Base-by-base conservation (phyloP, 148 eudicot genomes). In the Silene latifolia region DNA sequence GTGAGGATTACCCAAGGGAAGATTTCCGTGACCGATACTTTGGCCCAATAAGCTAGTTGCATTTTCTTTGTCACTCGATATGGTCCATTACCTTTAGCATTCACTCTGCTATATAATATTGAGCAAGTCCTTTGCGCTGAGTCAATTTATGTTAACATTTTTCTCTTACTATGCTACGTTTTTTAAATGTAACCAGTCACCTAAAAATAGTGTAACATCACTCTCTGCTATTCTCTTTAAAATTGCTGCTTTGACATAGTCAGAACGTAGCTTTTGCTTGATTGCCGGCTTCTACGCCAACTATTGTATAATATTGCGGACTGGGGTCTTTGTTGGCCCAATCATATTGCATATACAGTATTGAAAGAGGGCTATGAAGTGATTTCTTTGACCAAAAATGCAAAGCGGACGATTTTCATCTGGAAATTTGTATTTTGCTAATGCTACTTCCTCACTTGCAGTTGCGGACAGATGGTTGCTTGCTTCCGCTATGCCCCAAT, bases 401-500 rank as follows among this genome's bases (percentile, higher is more conserved):
- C 14, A 71, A 59, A 44, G 54, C 17, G n/a, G 29, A 7, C 23
- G 19, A 32, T 78, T 20, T 78, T 42, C 58, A 23, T 24, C 58
- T 3, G 57, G 20, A 69, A 18, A 51, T 69, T 11, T 71, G 42
- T 67, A 20, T n/a, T 48, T 72, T 12, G 18, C 63, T 73, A 64
- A 62, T 65, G 53, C 44, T 73, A 11, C 58, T 29, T 46, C 68
- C 27, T 73, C 67, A 62, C 47, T 19, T 88, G 87, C 91, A 96
- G 99, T 57, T 88, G 88, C 78, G 99, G 97, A 56, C 85, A 85
- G 71, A 92, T 96, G 99, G 97, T 96, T 79, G 99, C 98, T 74
- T 96, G 99, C 84, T 96, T 96, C 85, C 99, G 99, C 27, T 96
- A 96, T 86, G 93, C 98, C 59, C 89, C 99, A 53, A 96, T 92